Evolutionary conservation across 768 basidiomycete genomes (phyloP).

Genomic region (Mrakia hoshinonis): DNA sequence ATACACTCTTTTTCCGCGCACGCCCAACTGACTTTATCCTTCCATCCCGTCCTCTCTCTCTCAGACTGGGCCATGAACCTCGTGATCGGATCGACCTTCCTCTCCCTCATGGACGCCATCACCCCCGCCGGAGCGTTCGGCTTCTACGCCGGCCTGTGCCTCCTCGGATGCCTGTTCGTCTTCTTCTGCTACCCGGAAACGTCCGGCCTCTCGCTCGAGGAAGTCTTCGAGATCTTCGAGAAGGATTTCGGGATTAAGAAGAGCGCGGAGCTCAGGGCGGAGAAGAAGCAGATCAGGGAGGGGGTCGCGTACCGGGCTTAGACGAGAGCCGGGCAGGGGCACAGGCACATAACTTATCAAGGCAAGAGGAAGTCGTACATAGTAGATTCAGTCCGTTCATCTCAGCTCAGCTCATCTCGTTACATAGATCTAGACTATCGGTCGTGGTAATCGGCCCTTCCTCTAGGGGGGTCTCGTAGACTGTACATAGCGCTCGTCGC

Average conservation of each 20-base stretch:
- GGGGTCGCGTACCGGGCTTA: too few relatives aligned
- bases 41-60: neutral
- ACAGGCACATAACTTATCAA: too few relatives aligned
- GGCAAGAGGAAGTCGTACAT: too few relatives aligned
- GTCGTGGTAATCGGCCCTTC: too few relatives aligned
- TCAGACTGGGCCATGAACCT: constrained; percentile 49
- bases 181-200: constrained; percentile 69
- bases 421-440: too few relatives aligned
- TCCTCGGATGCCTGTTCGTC: constrained; percentile 62
- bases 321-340: too few relatives aligned
- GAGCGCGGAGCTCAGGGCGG: constrained; percentile 48
- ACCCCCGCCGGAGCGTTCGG: constrained; percentile 69
- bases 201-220: constrained; percentile 45
- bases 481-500: too few relatives aligned
- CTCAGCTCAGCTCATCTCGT: too few relatives aligned
- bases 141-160: constrained; percentile 65
- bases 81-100: constrained; percentile 68
- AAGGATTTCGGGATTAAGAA: constrained; percentile 57
- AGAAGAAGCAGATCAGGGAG: constrained; percentile 39
- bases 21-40: neutral
- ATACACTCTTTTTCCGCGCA: neutral
- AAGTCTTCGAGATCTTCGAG: constrained; percentile 48
- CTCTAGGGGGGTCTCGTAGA: too few relatives aligned
- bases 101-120: constrained; percentile 64
- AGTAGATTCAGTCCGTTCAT: too few relatives aligned